phyloP scores from a whole-genome alignment of 2,329 filamentous ascomycete genomes.

The Furcasterigmium sp. region DNA sequence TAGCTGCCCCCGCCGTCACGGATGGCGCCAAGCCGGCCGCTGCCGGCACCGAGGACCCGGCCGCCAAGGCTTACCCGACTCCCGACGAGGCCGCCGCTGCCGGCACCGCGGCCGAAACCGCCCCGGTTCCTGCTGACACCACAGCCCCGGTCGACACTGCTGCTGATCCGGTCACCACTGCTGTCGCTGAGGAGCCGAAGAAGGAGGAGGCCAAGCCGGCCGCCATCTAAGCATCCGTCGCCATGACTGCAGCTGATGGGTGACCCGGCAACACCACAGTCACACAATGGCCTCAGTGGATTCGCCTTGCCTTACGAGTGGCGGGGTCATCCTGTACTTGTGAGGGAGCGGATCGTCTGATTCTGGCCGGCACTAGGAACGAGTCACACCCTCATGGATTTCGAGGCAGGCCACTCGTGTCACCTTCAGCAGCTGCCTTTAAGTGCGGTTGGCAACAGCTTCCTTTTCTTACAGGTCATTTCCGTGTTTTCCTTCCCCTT shows the following conservation, averaged over 20 bases:
- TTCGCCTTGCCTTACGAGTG: too few species aligned
- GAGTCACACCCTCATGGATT: too few species aligned
- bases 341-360: too few species aligned
- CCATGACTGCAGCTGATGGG: background rate
- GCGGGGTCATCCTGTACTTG: too few species aligned
- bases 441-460: too few species aligned
- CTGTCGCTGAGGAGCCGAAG: background rate
- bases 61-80: conserved; percentile 10
- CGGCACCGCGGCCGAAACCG: conserved; percentile 4
- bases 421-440: too few species aligned
- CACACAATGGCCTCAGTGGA: too few species aligned
- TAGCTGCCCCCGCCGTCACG: background rate
- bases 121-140: conserved; percentile 10
- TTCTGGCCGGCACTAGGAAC: too few species aligned
- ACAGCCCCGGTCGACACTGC: conserved; percentile 4
- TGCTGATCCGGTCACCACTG: conserved; percentile 11
- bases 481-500: too few species aligned
- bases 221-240: background rate
- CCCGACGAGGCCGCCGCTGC: conserved; percentile 9
- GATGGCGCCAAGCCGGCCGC: conserved; percentile 8
- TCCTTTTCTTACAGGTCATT: too few species aligned
- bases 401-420: too few species aligned
- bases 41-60: conserved; percentile 6
- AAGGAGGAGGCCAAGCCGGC: conserved; percentile 1
- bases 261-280: background rate